phyloP scores from a whole-genome alignment of 2,329 filamentous ascomycete species.

The Aspergillus pseudoglaucus region DNA sequence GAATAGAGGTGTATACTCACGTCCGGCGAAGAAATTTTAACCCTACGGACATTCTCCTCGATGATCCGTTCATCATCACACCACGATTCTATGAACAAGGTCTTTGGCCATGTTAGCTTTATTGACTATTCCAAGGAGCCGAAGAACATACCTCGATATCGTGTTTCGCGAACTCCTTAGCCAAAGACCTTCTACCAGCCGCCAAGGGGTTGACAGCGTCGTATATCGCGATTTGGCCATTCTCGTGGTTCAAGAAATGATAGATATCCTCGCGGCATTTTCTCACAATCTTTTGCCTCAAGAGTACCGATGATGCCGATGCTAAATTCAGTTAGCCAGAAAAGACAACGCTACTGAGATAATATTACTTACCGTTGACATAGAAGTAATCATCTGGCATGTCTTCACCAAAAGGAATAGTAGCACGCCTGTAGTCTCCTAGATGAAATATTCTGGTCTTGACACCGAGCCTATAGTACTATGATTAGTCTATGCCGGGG shows the following conservation, averaged over 20 bases:
- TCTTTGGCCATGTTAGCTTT: conserved; percentile 48
- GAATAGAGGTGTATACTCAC: conserved; percentile 45
- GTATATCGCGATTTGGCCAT: conserved; percentile 96
- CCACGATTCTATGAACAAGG: conserved; percentile 91
- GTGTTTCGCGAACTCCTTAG: conserved; percentile 96
- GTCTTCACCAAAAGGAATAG: conserved; percentile 72
- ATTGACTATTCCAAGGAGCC: background rate
- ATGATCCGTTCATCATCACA: conserved; percentile 92
- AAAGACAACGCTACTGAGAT: background rate
- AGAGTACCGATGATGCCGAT: conserved; percentile 81
- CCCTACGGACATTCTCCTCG: conserved; percentile 90
- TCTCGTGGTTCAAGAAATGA: conserved; percentile 91
- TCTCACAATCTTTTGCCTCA: conserved; percentile 95
- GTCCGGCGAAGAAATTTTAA: conserved; percentile 96
- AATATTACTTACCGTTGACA: conserved; percentile 58
- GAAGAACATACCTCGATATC: conserved; percentile 66
- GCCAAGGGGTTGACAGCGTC: conserved; percentile 94
- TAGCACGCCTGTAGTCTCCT: conserved; percentile 90
- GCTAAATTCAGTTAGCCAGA: conserved; percentile 37
- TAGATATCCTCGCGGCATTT: conserved; percentile 97
- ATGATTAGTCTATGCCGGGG: conserved; percentile 9
- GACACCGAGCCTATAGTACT: conserved; percentile 68
- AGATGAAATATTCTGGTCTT: conserved; percentile 98
- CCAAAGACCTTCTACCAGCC: conserved; percentile 71
- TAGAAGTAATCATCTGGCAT: conserved; percentile 98